Evolutionary conservation across 768 basidiomycete species (phyloP), one percentile per base, ranked within the genome.

Genomic region (Termitomyces sp.): DNA sequence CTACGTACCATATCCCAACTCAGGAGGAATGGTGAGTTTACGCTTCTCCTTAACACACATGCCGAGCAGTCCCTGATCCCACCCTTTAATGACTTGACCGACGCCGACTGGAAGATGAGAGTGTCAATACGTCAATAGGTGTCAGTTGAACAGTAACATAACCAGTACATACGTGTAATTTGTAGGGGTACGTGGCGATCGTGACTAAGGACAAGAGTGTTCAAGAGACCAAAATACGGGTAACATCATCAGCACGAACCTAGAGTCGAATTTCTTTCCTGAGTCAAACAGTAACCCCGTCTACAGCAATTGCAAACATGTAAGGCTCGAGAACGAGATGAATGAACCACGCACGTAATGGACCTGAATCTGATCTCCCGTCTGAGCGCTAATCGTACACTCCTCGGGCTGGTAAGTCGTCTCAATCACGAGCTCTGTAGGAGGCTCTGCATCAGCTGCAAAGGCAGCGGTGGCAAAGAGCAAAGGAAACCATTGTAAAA

Each of bases 21-120:
- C 59, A 6, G 91, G 67, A 14, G 94, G 94, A 59, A 98, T 96
- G 23, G 87, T 94, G 58, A 98, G 79, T 5, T 78, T 91, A 44
- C 94, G 87, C 77, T 91, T 94, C 75, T 97, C 94, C 58, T 81
- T 76, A 40, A 92, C 67, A 67, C 94, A 96, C 86, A 96, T 94
- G 54, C 87, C 89, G 40, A 80, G 56, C 49, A 94, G 82, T 62
- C 91, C 91, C 42, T 89, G 71, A 62, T 94, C 91, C 91, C 91
- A 94, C 17, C 91, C 91, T 61, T 78, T 77, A 67, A 94, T 94
- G 51, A 94, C 91, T 64, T 91, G 89, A 10, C 87, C 87, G 41
- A 77, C 70, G 50, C 91, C 91, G 31, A 94, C 91, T 93, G 44
- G 5, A 53, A 44, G 17, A 8, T 41, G 11, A 57, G 55, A 19